phyloP scores from a whole-genome alignment of 306 rosid genomes.

The Aeschynomene evenia region DNA sequence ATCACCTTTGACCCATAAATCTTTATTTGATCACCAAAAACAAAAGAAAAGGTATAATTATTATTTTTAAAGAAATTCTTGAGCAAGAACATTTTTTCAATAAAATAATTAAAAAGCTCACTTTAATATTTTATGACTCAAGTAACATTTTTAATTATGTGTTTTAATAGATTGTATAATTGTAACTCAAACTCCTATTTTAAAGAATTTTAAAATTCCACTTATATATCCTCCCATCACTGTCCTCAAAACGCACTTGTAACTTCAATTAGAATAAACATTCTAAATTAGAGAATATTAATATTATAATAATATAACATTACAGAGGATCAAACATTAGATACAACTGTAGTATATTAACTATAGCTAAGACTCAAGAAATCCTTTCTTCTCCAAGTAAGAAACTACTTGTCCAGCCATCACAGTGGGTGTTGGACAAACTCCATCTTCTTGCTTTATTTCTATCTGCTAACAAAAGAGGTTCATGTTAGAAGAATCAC shows the following conservation, averaged over 20 bases:
- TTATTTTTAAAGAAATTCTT: too few species aligned
- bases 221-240: constrained; percentile 21
- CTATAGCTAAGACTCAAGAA: constrained; percentile 49
- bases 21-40: too few species aligned
- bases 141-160: too few species aligned
- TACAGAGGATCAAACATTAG: neutral
- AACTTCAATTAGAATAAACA: constrained; percentile 18
- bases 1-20: too few species aligned
- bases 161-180: too few species aligned
- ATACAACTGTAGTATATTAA: neutral
- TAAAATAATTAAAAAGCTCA: too few species aligned
- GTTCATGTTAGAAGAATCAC: constrained; percentile 20
- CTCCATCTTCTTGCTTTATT: constrained; percentile 48
- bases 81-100: too few species aligned
- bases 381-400: constrained; percentile 71
- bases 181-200: too few species aligned
- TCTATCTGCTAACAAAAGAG: constrained; percentile 50
- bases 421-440: constrained; percentile 57
- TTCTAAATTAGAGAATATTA: constrained; percentile 14
- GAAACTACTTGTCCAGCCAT: constrained; percentile 66
- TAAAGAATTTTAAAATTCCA: constrained; percentile 10
- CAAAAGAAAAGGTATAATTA: too few species aligned
- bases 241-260: neutral
- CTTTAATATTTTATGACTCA: too few species aligned
- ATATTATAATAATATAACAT: neutral